Conservation (phyloP, 129 eudicot species). For the Escallonia herrerae region DNA sequence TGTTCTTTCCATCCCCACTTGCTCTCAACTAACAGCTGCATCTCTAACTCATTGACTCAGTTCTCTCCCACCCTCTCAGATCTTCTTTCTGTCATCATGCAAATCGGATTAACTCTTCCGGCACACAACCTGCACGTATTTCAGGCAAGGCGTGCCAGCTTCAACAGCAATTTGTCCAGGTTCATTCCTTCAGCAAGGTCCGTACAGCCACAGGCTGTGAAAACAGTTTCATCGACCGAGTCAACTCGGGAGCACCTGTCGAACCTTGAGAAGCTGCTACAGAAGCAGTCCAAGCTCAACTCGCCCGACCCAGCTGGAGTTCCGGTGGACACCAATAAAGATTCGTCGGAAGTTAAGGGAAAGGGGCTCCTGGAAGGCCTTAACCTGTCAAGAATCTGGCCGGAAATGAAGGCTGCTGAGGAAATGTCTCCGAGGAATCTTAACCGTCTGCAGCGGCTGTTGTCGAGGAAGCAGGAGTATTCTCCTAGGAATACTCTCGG, state of each 20-base stretch:
- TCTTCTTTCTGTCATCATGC: constrained; percentile 35
- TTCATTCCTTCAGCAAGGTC: constrained; percentile 37
- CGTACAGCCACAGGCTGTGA: constrained; percentile 14
- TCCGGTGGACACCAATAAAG: constrained; percentile 1
- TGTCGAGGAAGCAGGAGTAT: constrained; percentile 51
- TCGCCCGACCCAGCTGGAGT: constrained; percentile 18
- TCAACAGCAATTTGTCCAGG: constrained; percentile 34
- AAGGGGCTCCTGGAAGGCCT: constrained; percentile 44
- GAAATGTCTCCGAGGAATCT: constrained; percentile 82
- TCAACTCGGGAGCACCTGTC: constrained; percentile 37
- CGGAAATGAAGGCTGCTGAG: constrained; percentile 66
- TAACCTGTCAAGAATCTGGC: constrained; percentile 57
- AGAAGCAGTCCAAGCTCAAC: constrained; percentile 20
- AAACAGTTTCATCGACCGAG: constrained; percentile 15
- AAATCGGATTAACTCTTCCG: constrained; percentile 58
- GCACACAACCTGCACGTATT: constrained; percentile 32
- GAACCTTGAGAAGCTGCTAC: constrained; percentile 61
- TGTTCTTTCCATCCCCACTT: constrained; percentile 13
- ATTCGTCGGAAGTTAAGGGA: constrained; percentile 22
- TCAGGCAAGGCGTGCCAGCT: constrained; percentile 34
- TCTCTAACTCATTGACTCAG: neutral
- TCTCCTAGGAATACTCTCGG: constrained; percentile 79
- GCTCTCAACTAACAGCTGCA: constrained; percentile 7
- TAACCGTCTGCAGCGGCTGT: constrained; percentile 46
- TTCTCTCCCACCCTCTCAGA: constrained; percentile 12